A percentile compares a stretch with the other conserved stretches of the same genome.
Evolutionary conservation across 2,329 filamentous ascomycete species (phyloP).

Genomic region (Aspergillus awamori): DNA sequence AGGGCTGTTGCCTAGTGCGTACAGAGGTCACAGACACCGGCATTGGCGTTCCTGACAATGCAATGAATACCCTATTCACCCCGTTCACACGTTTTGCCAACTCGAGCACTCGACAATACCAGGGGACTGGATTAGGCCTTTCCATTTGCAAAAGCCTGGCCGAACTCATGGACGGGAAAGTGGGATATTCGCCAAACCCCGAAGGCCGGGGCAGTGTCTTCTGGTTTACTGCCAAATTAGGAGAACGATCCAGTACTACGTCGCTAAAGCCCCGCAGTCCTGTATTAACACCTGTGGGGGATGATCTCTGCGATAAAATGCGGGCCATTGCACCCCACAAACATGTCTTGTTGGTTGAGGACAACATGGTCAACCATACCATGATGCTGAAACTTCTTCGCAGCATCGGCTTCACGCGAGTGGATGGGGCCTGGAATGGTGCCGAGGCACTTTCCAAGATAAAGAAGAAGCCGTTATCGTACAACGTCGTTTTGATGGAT

Average conservation of each 20-base stretch:
- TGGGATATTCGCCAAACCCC: constrained; percentile 53
- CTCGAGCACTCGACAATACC: constrained; percentile 55
- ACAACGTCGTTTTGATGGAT: constrained; percentile 52
- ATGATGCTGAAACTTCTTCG: constrained; percentile 44
- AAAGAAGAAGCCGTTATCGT: constrained; percentile 45
- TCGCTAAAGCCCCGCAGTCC: no score
- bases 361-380: constrained; percentile 49
- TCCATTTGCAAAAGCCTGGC: constrained; percentile 61
- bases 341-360: constrained; percentile 47
- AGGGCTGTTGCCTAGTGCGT: constrained; percentile 49
- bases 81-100: constrained; percentile 61
- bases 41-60: constrained; percentile 55
- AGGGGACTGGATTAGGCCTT: constrained; percentile 60
- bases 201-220: constrained; percentile 54
- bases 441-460: constrained; percentile 48
- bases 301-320: constrained; percentile 34
- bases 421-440: constrained; percentile 50
- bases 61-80: constrained; percentile 54
- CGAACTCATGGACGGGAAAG: constrained; percentile 59
- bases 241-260: constrained; percentile 24
- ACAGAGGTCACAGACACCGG: constrained; percentile 59
- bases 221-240: constrained; percentile 53
- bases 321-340: constrained; percentile 44
- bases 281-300: constrained; percentile 18
- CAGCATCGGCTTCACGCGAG: constrained; percentile 45